Base-by-base conservation (phyloP, 345 rosid genomes). In the Diplotaxis tenuifolia region DNA sequence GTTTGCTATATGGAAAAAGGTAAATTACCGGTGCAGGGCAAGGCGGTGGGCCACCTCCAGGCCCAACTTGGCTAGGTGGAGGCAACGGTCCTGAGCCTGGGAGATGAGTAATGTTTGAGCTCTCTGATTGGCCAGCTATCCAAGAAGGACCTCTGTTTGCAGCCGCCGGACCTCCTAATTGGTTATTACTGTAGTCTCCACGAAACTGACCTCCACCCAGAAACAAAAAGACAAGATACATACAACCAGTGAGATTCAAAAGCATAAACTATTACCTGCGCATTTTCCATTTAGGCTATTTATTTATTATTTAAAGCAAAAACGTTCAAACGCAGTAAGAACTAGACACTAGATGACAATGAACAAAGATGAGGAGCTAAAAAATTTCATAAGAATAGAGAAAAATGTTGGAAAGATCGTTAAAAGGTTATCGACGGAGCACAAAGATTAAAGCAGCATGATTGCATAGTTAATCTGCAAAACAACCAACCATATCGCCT, bases 71-170 rank as follows among this genome's bases (percentile, higher is more conserved):
- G 79, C 82, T 71, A 18, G 89, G 86, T 21, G 92, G 82, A 78
- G 73, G 76, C 56, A 80, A 29, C 4, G 83, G 64, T 5, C 83
- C 76, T 60, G 87, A 83, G 50, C 86, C 90, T 66, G 86, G 82
- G 73, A 83, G 86, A 78, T 87, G 95, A 21, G 83, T 9, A 67
- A 77, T 65, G 53, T 77, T 34, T 25, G 84, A 82, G 81, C 81
- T 81, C 36, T 94, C 97, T 42, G 50, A 42, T 42, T 77, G 89
- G 68, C 87, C 84, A 65, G 90, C 69, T 78, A 88, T 85, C 99
- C 96, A 90, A 59, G 91, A 81, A 40, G 93, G 71, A 74, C 93
- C 96, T 83, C 96, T 78, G 62, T 92, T 96, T 23, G 80, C 76
- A 71, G 83, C 87, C 84, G 83, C 77, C 19, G 86, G 62, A 64